Percentiles rank a stretch among this genome's conserved stretches.
Evolutionary conservation across 2,329 filamentous ascomycete genomes (phyloP).

Genomic region (Drechslerella stenobrocha): DNA sequence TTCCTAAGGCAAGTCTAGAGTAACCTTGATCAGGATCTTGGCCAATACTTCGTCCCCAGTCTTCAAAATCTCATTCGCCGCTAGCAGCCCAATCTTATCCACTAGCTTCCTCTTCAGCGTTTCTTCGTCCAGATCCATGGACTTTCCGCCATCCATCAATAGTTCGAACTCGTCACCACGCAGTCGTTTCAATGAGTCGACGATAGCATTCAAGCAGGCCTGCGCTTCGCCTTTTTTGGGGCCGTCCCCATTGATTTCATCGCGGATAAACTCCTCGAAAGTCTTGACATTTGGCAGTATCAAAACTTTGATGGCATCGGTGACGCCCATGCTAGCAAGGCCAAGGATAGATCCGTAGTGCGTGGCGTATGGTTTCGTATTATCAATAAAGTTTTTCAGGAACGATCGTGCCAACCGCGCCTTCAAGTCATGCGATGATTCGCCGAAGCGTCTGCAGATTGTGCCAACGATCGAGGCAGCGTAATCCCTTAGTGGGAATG

Average conservation of each 20-base stretch:
- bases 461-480: constrained; percentile 78
- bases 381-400: constrained; percentile 87
- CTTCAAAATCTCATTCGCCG: constrained; percentile 32
- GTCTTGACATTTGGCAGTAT: constrained; percentile 68
- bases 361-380: constrained; percentile 75
- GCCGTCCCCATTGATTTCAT: constrained; percentile 61
- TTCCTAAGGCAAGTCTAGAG: constrained; percentile 2
- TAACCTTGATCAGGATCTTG: constrained; percentile 35
- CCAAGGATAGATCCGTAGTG: constrained; percentile 88
- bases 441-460: constrained; percentile 78
- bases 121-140: constrained; percentile 32
- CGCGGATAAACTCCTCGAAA: constrained; percentile 66
- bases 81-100: constrained; percentile 22
- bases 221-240: constrained; percentile 64
- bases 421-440: constrained; percentile 77
- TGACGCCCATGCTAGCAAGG: constrained; percentile 73
- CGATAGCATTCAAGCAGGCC: constrained; percentile 63
- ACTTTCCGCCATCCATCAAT: constrained; percentile 43
- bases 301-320: constrained; percentile 66
- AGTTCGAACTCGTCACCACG: constrained; percentile 56
- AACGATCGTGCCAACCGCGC: constrained; percentile 90
- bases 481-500: constrained; percentile 79
- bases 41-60: constrained; percentile 29
- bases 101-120: constrained; percentile 23
- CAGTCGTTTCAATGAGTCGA: constrained; percentile 63